Evolutionary conservation across 768 basidiomycete genomes (phyloP), one percentile per base, ranked within the genome.

Genomic region (Boletus sp.): DNA sequence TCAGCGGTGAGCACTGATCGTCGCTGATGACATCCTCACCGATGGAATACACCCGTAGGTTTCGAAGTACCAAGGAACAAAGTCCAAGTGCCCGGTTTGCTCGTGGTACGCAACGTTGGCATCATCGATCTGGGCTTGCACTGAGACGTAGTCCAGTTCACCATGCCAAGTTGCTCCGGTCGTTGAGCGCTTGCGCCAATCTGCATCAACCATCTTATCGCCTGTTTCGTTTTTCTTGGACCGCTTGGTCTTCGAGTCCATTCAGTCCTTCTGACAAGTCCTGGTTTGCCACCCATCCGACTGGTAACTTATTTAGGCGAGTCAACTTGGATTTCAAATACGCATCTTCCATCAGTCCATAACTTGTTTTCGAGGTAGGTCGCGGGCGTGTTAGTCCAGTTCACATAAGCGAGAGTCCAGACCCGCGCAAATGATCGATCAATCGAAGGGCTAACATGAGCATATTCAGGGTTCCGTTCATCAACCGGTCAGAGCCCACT

Each of bases 241-340:
- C 27, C 5, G 5, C 34, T 38, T 3, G 49, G 53, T 55, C 47
- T 30, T 35, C 9, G 51, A 50, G 33, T 21, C 34, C 51, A 41
- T 53, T 17, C 13, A 17, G 33, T 33, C 30, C 39, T 50, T n/a
- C n/a, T 25, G 25, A 25, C 25, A 25, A 5, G 25, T 25, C 5
- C 25, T 25, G 5, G 25, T 25, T 25, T 25, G 25, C n/a, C n/a
- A n/a, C n/a, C n/a, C 25, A 25, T 25, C 25, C 25, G 25, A 25
- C 25, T 25, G 25, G 3, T 3, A 25, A 25, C 25, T 25, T 25
- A 25, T 25, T 25, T 25, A 25, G 25, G 25, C 25, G 3, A 25
- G 25, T 25, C 25, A 25, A 25, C 25, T 29, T 17, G 40, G 44
- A 65, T 63, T 64, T 60, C 53, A 59, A 63, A 65, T 62, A 27